Evolutionary conservation across 331 rosid genomes (phyloP).

Genomic region (Telfairia occidentalis): DNA sequence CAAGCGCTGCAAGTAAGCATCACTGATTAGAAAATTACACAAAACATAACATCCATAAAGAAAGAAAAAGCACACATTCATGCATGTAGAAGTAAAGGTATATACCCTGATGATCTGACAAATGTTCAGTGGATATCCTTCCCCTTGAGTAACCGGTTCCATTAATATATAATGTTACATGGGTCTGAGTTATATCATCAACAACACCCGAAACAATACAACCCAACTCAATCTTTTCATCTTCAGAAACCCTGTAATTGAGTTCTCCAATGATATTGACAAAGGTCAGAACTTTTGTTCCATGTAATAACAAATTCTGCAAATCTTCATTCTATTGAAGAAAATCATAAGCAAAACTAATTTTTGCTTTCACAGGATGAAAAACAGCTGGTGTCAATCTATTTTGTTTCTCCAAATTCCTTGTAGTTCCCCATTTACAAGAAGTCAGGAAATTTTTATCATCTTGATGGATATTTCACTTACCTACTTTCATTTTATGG

Average conservation of each 20-base stretch:
- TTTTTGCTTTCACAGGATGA: neutral
- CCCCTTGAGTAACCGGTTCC: slow-evolving; percentile 57
- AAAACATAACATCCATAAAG: slow-evolving; percentile 10
- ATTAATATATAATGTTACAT: slow-evolving; percentile 50
- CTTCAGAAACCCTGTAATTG: slow-evolving; percentile 61
- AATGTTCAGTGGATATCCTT: slow-evolving; percentile 59
- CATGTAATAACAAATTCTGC: neutral
- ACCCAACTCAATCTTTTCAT: slow-evolving; percentile 50
- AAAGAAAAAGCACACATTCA: neutral
- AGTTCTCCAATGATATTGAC: slow-evolving; percentile 1
- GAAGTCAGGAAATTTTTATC: neutral
- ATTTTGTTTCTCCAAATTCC: neutral
- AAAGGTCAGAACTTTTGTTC: neutral
- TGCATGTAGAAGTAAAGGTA: neutral
- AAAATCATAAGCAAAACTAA: neutral
- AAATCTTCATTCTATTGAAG: neutral
- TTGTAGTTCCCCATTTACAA: neutral
- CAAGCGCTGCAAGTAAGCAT: slow-evolving; percentile 46
- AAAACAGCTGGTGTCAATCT: neutral
- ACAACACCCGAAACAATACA: slow-evolving; percentile 74
- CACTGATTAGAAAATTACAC: slow-evolving; percentile 2
- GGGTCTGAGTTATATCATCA: slow-evolving; percentile 48
- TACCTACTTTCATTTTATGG: neutral
- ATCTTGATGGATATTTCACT: neutral
- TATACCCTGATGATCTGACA: slow-evolving; percentile 88